These are phyloP conservation scores for Fragaria ananassa DNA, from an alignment of 306 rosid species.

Conservation along the genomic window DNA sequence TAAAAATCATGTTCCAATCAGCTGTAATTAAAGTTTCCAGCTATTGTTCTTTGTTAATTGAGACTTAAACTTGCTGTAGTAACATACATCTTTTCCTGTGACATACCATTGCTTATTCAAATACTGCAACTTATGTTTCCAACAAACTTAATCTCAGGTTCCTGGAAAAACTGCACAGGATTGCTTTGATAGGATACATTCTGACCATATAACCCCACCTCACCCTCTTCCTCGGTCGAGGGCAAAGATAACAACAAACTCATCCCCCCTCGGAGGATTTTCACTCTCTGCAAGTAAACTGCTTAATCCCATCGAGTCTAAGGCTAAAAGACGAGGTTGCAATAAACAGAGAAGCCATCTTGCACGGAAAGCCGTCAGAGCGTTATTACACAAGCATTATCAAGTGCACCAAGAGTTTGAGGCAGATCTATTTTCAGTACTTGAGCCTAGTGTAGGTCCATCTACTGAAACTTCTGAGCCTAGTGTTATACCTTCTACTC, in stretches of 20 bases:
- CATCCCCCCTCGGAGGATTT: constrained; percentile 43
- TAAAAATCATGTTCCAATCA: neutral
- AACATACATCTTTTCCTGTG: constrained; percentile 1
- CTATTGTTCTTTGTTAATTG: constrained; percentile 5
- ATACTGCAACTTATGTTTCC: neutral
- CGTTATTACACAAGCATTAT: constrained; percentile 37
- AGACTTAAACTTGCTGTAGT: neutral
- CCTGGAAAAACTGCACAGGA: constrained; percentile 91
- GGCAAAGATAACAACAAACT: constrained; percentile 40
- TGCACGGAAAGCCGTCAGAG: constrained; percentile 49
- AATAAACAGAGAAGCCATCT: constrained; percentile 42
- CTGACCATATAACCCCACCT: constrained; percentile 60
- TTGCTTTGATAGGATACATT: constrained; percentile 75
- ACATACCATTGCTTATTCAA: constrained; percentile 1
- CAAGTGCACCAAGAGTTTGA: constrained; percentile 36
- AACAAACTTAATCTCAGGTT: constrained; percentile 51
- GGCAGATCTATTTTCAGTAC: constrained; percentile 73
- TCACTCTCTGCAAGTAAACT: constrained; percentile 64
- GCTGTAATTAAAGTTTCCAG: neutral
- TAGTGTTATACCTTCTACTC: constrained; percentile 44
- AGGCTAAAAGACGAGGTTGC: constrained; percentile 32
- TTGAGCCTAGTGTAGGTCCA: constrained; percentile 57
- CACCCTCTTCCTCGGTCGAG: constrained; percentile 53
- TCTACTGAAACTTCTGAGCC: constrained; percentile 35
- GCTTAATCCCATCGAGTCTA: constrained; percentile 43